Evolutionary conservation across 2,329 filamentous ascomycete genomes (phyloP).

Genomic region (Botrytis fabae): DNA sequence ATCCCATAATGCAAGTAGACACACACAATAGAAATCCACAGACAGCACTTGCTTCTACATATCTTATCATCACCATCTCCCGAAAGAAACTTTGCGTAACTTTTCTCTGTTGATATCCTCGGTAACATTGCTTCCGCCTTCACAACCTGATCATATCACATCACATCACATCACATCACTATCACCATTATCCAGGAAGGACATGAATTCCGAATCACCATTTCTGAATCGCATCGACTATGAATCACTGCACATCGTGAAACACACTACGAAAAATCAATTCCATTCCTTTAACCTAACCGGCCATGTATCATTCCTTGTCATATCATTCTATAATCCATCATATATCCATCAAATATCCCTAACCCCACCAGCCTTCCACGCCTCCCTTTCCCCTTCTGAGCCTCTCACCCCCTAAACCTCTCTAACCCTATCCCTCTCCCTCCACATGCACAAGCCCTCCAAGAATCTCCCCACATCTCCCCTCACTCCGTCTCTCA

Average conservation of each 20-base stretch:
- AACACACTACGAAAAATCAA: neutral
- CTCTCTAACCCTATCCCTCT: slow-evolving; percentile 60
- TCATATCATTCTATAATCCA: neutral
- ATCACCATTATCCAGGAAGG: too few relatives aligned
- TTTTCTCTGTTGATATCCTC: too few relatives aligned
- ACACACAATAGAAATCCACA: too few relatives aligned
- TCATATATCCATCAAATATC: neutral
- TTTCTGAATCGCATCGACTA: neutral
- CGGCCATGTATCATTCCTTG: neutral
- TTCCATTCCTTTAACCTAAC: neutral
- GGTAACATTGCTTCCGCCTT: too few relatives aligned
- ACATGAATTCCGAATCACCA: neutral
- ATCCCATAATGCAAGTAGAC: too few relatives aligned
- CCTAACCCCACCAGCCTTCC: neutral
- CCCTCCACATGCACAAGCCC: slow-evolving; percentile 63
- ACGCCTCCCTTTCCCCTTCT: neutral
- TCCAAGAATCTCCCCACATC: slow-evolving; percentile 78
- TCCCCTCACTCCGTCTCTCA: slow-evolving; percentile 73
- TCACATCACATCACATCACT: too few relatives aligned
- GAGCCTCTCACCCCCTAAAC: slow-evolving; percentile 14
- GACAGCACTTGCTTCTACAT: too few relatives aligned
- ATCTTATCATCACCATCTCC: too few relatives aligned
- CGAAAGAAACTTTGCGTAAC: too few relatives aligned
- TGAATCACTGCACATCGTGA: neutral
- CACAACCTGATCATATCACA: too few relatives aligned